Conservation (phyloP, 352 stramenopile genomes). For the Phytophthora vignae region DNA sequence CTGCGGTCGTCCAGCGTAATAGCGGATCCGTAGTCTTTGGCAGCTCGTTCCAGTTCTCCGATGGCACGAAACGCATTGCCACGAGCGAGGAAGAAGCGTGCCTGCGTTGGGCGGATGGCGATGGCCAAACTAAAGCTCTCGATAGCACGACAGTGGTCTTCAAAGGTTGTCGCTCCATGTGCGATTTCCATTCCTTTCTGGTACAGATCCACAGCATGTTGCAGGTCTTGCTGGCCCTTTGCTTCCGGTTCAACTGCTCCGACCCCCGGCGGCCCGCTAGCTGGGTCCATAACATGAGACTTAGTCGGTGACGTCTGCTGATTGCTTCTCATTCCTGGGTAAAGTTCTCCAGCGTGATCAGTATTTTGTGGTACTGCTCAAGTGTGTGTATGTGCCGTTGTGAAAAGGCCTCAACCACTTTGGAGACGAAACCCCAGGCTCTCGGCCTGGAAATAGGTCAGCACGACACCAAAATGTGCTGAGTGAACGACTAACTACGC, state of each 20-base stretch:
- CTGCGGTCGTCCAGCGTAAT: constrained; percentile 73
- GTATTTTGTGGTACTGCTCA: background rate
- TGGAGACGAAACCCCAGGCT: constrained; percentile 24
- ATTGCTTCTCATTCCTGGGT: constrained; percentile 28
- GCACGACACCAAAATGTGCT: constrained; percentile 23
- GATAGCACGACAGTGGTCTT: constrained; percentile 79
- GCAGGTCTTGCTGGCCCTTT: constrained; percentile 75
- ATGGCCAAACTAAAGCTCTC: constrained; percentile 82
- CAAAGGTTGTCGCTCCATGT: constrained; percentile 57
- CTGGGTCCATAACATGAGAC: background rate
- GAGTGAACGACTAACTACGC: constrained; percentile 2
- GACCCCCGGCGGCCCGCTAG: background rate
- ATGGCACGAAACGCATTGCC: constrained; percentile 80
- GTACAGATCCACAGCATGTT: constrained; percentile 81
- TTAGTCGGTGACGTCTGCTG: constrained; percentile 21
- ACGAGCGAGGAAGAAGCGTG: constrained; percentile 77
- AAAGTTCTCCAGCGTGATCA: background rate
- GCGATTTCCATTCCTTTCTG: constrained; percentile 79
- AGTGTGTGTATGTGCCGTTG: background rate
- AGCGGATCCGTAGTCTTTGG: constrained; percentile 63
- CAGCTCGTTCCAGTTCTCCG: constrained; percentile 71
- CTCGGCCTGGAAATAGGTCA: constrained; percentile 36
- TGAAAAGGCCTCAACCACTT: constrained; percentile 8
- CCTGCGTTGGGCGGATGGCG: constrained; percentile 69
- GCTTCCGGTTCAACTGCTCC: constrained; percentile 37